Evolutionary conservation across 768 basidiomycete species (phyloP), one percentile per base, ranked within the genome.

Genomic region (Podaxis sp.): DNA sequence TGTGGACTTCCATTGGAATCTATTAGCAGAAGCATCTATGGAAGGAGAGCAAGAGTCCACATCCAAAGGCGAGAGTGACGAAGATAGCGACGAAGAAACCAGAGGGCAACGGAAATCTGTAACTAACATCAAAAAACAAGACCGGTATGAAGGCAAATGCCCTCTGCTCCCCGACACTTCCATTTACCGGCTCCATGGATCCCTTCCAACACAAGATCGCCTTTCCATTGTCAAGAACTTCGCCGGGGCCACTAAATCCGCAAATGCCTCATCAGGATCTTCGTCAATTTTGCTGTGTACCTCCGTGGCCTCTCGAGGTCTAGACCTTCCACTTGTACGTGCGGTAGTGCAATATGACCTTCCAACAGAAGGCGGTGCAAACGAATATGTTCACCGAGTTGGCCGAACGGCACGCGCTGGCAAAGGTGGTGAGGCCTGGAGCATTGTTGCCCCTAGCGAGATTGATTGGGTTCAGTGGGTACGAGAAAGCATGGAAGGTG

Each of bases 391-490:
- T 9, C 97, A 99, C 77, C 86, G 97, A 52, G 93, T 98, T 7
- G 97, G 97, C 29, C 88, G 97, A 55, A 99, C 97, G 2, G 97
- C 97, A 13, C 93, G 97, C 73, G 96, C 91, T 7, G 97, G 97
- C 13, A 92, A 90, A 67, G 92, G 93, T 25, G 97, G 97, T 63
- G 94, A 98, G 73, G 94, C 96, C 2, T 98, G 96, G 95, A 88
- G 90, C 62, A 86, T 99, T 61, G 87, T 98, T 43, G 80, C 87
- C 1, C 95, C 95, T 0, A 91, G 85, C 66, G 97, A 99, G 76
- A 77, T 80, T 13, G 88, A 83, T 52, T 99, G 97, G 96, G 89
- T 96, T 2, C 81, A 85, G 51, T 96, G 95, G 95, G 87, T 96
- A 2, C 87, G 94, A 73, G 79, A 74, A 19, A 89, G 87, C 73